These are phyloP conservation scores for Sporothrix inflata DNA, from an alignment of 2,329 filamentous ascomycete species.

Conservation along the genomic window DNA sequence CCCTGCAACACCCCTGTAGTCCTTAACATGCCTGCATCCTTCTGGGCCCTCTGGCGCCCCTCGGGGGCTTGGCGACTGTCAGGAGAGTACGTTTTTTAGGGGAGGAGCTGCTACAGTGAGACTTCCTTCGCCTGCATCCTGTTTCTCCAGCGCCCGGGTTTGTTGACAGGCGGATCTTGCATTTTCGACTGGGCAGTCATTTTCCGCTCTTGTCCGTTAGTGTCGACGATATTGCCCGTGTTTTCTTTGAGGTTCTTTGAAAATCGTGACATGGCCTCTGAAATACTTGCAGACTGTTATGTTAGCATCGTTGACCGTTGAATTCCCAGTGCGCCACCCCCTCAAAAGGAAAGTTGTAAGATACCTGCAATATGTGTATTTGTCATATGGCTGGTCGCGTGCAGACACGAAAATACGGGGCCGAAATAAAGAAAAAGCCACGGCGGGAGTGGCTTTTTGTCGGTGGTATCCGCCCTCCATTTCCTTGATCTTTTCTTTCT, in stretches of 20 bases:
- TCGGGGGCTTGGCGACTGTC: neutral
- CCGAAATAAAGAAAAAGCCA: neutral
- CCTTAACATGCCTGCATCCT: neutral
- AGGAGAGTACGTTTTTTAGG: neutral
- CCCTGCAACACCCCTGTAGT: neutral
- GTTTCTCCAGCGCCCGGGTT: neutral
- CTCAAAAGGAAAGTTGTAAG: neutral
- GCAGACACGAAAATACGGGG: neutral
- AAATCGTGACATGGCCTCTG: neutral
- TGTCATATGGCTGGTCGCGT: neutral
- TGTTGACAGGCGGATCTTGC: neutral
- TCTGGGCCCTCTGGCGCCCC: neutral
- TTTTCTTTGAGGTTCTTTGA: neutral
- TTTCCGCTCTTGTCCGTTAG: neutral
- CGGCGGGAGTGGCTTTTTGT: conserved; percentile 1
- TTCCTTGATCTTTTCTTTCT: neutral
- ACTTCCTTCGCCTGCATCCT: conserved; percentile 9
- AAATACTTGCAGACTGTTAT: neutral
- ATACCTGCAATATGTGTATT: too few relatives aligned
- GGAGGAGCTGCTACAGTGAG: neutral
- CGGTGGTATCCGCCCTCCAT: neutral
- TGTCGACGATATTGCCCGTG: neutral
- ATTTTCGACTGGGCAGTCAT: neutral
- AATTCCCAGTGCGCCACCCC: neutral
- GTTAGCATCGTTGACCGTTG: neutral